Base-by-base conservation (phyloP, 257 asterid genomes). In the Gentiana dahurica region DNA sequence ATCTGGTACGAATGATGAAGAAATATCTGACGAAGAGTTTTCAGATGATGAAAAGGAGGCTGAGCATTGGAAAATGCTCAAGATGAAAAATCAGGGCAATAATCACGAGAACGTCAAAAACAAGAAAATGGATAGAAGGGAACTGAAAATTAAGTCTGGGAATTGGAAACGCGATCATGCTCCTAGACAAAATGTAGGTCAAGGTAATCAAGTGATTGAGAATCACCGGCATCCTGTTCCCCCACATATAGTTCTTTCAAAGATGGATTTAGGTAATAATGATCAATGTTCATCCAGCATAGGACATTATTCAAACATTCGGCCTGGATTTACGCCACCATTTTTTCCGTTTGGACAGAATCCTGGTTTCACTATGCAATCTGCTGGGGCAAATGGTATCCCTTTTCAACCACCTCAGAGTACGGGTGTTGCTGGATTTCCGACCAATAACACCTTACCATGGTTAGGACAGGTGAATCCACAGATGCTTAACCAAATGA, bases 31-130 rank as follows among this genome's bases (percentile, higher is more conserved):
- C 0, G 92, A 79, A 12, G 97, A 89, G 60, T 91, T 91, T 58
- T 85, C 98, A 32, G 98, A 91, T 34, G 98, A 87, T 49, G 98
- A 91, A 72, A 81, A 83, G 73, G 98, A 91, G 68, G 86, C 90
- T 0, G 98, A 85, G 75, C 71, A 84, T 69, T 79, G 53, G 75
- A 85, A 65, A 70, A 62, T 71, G 81, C 64, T 63, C 53, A 91
- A 84, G 69, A 73, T 83, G 79, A 85, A 85, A 76, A 91, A 87
- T 66, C 72, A 95, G 71, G 92, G 80, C 13, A 70, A 66, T 6
- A 71, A 62, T 51, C 86, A 81, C 39, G 73, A 75, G 34, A 82
- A 78, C 55, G 66, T 65, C 8, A 82, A 73, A 57, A 74, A 51
- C 13, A 78, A 70, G 73, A 73, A 73, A 61, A 79, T 70, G 53